Conservation (phyloP, 176 grass and related monocot species). For the Triticum urartu region DNA sequence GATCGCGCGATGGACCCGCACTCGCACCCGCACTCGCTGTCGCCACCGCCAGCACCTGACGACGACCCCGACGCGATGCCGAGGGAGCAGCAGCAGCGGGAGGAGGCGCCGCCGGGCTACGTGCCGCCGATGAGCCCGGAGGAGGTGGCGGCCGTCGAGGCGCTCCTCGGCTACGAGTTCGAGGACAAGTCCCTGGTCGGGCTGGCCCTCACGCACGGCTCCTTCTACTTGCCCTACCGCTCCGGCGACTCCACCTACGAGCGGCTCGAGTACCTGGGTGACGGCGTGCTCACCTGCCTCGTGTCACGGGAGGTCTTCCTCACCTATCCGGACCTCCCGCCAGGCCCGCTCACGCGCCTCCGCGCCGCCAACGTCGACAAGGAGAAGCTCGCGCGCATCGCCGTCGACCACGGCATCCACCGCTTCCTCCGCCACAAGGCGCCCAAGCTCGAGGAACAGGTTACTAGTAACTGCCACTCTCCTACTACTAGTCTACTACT, state of each 20-base stretch:
- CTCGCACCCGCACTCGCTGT: background rate
- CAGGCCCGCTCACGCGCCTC: constrained; percentile 63
- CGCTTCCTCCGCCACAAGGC: constrained; percentile 58
- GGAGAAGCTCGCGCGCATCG: constrained; percentile 78
- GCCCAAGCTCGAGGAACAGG: constrained; percentile 48
- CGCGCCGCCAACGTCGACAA: constrained; percentile 74
- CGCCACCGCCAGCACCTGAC: background rate
- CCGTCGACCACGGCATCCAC: constrained; percentile 46
- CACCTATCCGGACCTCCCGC: constrained; percentile 46
- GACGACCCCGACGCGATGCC: background rate
- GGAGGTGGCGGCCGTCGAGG: constrained; percentile 49
- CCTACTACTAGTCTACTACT: background rate
- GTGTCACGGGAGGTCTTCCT: constrained; percentile 53
- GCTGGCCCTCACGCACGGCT: constrained; percentile 66
- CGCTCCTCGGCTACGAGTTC: constrained; percentile 57
- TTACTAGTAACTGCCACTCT: background rate
- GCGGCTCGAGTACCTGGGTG: constrained; percentile 78
- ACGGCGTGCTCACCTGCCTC: constrained; percentile 53
- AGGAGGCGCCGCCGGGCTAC: constrained; percentile 27
- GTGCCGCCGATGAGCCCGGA: constrained; percentile 28
- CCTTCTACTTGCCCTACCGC: constrained; percentile 46
- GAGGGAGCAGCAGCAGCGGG: background rate
- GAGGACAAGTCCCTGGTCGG: constrained; percentile 41
- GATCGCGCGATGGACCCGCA: background rate
- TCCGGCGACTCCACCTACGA: constrained; percentile 50